Percentiles rank a stretch among this genome's conserved stretches.
These are phyloP conservation scores for Paxillus involutus DNA, from an alignment of 768 basidiomycete species.

Conservation along the genomic window DNA sequence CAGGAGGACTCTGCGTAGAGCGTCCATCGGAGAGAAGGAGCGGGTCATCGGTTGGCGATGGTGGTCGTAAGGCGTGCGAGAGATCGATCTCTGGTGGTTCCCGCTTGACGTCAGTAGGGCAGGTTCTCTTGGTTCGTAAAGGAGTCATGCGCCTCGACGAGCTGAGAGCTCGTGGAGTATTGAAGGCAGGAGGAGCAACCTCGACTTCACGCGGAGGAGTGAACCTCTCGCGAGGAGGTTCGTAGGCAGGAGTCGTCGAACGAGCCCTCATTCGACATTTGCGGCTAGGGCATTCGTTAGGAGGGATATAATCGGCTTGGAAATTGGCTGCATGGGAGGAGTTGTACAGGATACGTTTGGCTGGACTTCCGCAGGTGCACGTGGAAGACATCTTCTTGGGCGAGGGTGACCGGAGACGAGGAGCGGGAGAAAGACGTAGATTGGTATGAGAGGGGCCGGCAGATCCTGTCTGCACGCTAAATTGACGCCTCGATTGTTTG, in stretches of 20 bases:
- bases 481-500: slow-evolving; percentile 37
- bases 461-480: not conserved
- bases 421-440: slow-evolving; percentile 26
- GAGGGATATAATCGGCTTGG: slow-evolving; percentile 48
- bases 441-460: slow-evolving; percentile 1
- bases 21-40: slow-evolving; percentile 54
- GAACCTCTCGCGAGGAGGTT: slow-evolving; percentile 66
- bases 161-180: slow-evolving; percentile 1
- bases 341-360: slow-evolving; percentile 26
- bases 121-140: slow-evolving; percentile 22
- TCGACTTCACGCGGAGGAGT: slow-evolving; percentile 68
- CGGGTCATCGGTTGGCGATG: slow-evolving; percentile 77
- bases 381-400: slow-evolving; percentile 21
- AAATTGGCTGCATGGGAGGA: slow-evolving; percentile 51
- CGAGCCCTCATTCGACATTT: slow-evolving; percentile 32
- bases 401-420: slow-evolving; percentile 16
- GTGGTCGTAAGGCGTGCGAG: slow-evolving; percentile 57
- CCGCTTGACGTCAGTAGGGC: slow-evolving; percentile 44
- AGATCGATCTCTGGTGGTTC: slow-evolving; percentile 68
- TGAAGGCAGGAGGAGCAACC: slow-evolving; percentile 36
- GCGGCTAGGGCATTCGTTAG: slow-evolving; percentile 26
- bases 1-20: slow-evolving; percentile 23
- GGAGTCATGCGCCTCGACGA: slow-evolving; percentile 34
- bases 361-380: slow-evolving; percentile 21
- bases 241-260: slow-evolving; percentile 59